Evolutionary conservation across 179 eudicot species (phyloP).

Genomic region (Pouteria campechiana): DNA sequence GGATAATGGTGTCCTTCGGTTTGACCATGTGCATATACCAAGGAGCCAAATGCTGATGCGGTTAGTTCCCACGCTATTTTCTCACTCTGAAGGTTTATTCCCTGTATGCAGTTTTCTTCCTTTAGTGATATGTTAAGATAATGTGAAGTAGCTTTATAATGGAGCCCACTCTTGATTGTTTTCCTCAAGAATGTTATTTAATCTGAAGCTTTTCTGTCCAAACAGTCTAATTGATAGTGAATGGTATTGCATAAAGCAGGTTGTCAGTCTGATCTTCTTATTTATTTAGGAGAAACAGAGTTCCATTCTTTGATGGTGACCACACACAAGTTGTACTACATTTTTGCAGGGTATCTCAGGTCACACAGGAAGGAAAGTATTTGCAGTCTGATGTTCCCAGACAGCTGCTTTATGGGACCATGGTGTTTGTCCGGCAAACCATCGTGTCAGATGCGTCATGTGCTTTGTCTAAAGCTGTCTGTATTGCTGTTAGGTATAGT

Average conservation of each 20-base stretch:
- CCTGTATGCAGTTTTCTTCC: too few species aligned
- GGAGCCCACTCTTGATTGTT: too few species aligned
- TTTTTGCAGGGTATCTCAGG: constrained; percentile 35
- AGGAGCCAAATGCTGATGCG: constrained; percentile 97
- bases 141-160: too few species aligned
- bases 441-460: constrained; percentile 87
- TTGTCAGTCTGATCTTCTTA: too few species aligned
- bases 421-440: constrained; percentile 80
- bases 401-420: constrained; percentile 86
- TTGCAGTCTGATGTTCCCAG: constrained; percentile 75
- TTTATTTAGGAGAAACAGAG: too few species aligned
- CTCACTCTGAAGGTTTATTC: too few species aligned
- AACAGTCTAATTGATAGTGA: too few species aligned
- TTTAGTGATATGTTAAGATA: too few species aligned
- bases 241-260: too few species aligned
- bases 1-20: constrained; percentile 91
- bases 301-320: too few species aligned
- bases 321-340: background rate
- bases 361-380: constrained; percentile 81
- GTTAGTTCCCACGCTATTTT: constrained; percentile 27
- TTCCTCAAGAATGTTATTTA: too few species aligned
- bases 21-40: constrained; percentile 91
- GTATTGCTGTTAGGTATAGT: constrained; percentile 94
- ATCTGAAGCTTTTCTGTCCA: too few species aligned
- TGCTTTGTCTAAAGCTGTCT: constrained; percentile 83